Evolutionary conservation across 106 monocot species (phyloP).

Genomic region (Dendrobium catenatum): DNA sequence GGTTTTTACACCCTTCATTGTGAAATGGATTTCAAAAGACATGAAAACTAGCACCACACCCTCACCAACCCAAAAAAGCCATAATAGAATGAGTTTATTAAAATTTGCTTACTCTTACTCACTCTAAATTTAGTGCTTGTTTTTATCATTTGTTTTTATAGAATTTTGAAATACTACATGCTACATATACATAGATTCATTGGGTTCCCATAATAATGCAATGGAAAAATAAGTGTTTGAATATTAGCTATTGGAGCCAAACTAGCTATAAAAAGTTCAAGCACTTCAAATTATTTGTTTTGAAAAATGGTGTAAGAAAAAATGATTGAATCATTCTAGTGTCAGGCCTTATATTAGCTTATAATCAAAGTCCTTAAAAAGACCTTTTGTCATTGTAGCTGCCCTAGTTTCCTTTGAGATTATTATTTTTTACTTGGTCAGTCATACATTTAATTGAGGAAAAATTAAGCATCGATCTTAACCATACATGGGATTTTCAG

Average conservation of each 20-base stretch:
- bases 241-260: neutral
- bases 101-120: neutral
- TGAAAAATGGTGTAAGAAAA: too few species aligned
- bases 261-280: neutral
- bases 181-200: neutral
- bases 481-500: neutral
- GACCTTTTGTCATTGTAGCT: neutral
- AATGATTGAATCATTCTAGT: too few species aligned
- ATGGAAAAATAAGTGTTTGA: neutral
- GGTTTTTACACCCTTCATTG: neutral
- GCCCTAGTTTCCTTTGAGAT: neutral
- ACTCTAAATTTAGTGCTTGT: neutral
- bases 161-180: neutral
- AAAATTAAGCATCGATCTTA: neutral
- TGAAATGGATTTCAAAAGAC: too few species aligned
- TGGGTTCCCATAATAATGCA: neutral
- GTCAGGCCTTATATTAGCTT: too few species aligned
- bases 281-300: neutral
- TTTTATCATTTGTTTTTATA: neutral
- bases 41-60: too few species aligned
- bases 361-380: too few species aligned
- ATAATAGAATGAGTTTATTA: neutral
- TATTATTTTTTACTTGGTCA: neutral
- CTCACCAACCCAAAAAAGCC: neutral
- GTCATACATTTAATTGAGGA: neutral